Base-by-base conservation (phyloP, 495 filamentous ascomycete species). In the Usnea hakonensis region DNA sequence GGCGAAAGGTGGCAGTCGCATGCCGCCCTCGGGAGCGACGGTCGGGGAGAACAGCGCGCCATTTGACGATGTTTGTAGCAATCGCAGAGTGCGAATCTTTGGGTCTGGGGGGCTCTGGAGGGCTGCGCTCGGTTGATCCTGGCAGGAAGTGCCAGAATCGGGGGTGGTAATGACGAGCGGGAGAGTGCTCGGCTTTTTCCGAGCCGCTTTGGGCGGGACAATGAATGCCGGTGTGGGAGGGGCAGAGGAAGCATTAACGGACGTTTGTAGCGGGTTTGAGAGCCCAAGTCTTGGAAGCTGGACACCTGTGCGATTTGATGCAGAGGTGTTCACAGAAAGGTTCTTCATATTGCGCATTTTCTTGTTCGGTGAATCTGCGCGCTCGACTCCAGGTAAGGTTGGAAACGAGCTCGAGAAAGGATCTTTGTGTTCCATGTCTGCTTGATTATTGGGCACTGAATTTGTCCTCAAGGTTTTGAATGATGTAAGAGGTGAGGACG, bases 281-380 rank as follows among this genome's bases (percentile, higher is more conserved):
- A 82, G 77, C n/a, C 79, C 74, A 14, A 81, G 76, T 13, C 78
- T 76, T 4, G 72, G 71, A 54, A 75, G 69, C 46, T 73, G 70
- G 7, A 73, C 71, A 11, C 71, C 66, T 14, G 69, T 71, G 35
- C 73, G 71, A 38, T 68, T 75, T 10, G 78, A 73, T 16, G 83
- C 79, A 17, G 87, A 84, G 53, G 95, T 89, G 62, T 94, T 90
- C 61, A 97, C 82, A 1, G 91, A 96, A 6, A 98, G 78, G 55
- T 93, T 93, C 73, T 98, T 98, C 68, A 93, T 85, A 72, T 98
- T 98, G 56, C 91, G 87, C 35, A 85, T 82, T 71, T 90, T 87
- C 70, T 82, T 81, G 35, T 85, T 79, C 3, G 91, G 90, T 6
- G 86, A 87, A 53, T 75, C 74, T 5, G 77, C 70, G 14, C 77